Base-by-base conservation (phyloP, 257 asterid genomes). In the Vinca minor region DNA sequence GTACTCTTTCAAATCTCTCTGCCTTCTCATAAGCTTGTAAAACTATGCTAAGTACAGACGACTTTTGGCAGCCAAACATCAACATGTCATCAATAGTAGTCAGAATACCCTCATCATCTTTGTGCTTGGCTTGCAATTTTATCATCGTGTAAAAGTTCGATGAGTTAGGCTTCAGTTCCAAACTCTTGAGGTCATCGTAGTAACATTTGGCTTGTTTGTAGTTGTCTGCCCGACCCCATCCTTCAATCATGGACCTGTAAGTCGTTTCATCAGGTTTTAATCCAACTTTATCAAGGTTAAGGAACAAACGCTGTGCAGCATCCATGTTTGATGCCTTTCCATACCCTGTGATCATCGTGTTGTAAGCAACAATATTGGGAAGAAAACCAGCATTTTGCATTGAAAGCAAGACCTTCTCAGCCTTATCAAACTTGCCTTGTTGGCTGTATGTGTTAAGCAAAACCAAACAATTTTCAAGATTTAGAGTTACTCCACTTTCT, bases 361-460 rank as follows among this genome's bases (percentile, higher is more conserved):
- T 91, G 73, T 84, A 88, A 29, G 98, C 98, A 74, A 88, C 79
- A 66, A 88, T 64, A 68, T 82, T 77, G 3, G 87, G 92, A 41
- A 82, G 58, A 81, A 88, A 84, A 3, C 95, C 92, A 63, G 87
- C 78, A 77, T 78, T 71, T 34, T 23, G 66, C 94, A 91, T 91
- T 49, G 78, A 81, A 70, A 56, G 55, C 59, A 88, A 76, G 62
- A 78, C 79, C 69, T 56, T 67, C 75, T 82, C 83, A 18, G 95
- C 96, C 71, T 86, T 77, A 29, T 34, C 42, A 59, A 91, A 53
- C 84, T 84, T 86, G 42, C 96, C 98, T 73, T 84, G 95, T 77
- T 91, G 96, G 73, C 95, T 83, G 47, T 88, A 88, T 57, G 95
- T 84, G 70, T 91, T 91, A 39, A 91, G 94, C 73, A 91, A 31